phyloP scores from a whole-genome alignment of 192 early-diverging fungal genomes.

The Phlyctochytrium bullatum region DNA sequence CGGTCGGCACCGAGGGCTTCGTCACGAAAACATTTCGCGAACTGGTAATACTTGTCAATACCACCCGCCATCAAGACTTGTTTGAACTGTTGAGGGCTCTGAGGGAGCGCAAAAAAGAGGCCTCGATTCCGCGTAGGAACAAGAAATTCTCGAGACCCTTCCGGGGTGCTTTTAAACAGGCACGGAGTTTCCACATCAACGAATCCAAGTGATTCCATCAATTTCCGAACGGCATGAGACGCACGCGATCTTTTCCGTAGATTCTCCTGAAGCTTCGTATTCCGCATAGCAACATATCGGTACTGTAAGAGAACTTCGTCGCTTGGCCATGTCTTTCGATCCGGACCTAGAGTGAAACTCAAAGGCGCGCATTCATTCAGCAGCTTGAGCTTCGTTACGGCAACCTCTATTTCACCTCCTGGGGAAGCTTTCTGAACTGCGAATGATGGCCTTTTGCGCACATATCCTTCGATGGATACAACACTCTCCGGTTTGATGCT shows the following conservation, averaged over 20 bases:
- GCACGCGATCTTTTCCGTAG: constrained; percentile 66
- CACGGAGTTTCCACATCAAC: constrained; percentile 90
- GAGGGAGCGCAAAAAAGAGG: constrained; percentile 82
- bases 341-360: constrained; percentile 64
- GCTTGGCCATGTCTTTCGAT: constrained; percentile 24
- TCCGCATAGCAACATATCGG: constrained; percentile 78
- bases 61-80: constrained; percentile 89
- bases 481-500: constrained; percentile 69
- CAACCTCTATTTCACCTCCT: constrained; percentile 7
- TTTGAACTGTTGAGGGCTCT: constrained; percentile 93
- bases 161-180: constrained; percentile 89
- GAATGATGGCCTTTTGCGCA: constrained; percentile 50
- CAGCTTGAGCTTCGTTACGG: constrained; percentile 24
- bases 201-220: constrained; percentile 64
- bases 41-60: constrained; percentile 88
- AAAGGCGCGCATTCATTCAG: constrained; percentile 68
- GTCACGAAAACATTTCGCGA: constrained; percentile 89
- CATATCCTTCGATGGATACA: constrained; percentile 63
- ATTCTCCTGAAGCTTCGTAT: constrained; percentile 72
- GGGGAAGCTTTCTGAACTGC: constrained; percentile 12
- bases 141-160: constrained; percentile 91
- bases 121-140: constrained; percentile 77
- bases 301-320: constrained; percentile 76
- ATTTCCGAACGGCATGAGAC: constrained; percentile 66
- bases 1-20: constrained; percentile 84